Percentiles rank a stretch among this genome's conserved stretches.
Conservation (phyloP, 2,329 filamentous ascomycete species). For the Monilinia polystroma region DNA sequence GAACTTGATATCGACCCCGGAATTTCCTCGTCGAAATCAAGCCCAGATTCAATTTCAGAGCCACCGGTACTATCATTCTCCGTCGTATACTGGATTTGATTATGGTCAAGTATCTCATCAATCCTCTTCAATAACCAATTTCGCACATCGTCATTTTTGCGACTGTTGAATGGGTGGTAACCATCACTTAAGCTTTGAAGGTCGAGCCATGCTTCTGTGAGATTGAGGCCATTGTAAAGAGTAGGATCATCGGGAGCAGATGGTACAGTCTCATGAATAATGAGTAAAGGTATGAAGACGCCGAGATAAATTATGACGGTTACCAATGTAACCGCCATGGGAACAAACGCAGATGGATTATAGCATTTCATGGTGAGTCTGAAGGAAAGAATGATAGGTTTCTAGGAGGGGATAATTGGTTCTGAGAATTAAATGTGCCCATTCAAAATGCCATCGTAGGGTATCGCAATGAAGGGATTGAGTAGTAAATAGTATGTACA, state of each 20-base stretch:
- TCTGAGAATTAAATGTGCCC: background rate
- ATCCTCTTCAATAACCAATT: constrained; percentile 73
- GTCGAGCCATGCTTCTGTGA: constrained; percentile 85
- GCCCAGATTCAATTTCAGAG: background rate
- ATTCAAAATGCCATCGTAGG: constrained; percentile 16
- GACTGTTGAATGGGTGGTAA: constrained; percentile 89
- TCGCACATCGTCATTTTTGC: constrained; percentile 76
- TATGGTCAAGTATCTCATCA: constrained; percentile 64
- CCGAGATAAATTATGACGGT: constrained; percentile 74
- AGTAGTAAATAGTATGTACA: background rate
- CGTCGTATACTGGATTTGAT: constrained; percentile 50
- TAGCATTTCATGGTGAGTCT: constrained; percentile 34
- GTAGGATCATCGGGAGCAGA: constrained; percentile 55
- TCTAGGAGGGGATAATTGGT: background rate
- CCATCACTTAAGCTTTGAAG: constrained; percentile 70
- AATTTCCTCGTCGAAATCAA: background rate
- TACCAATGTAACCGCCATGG: constrained; percentile 78
- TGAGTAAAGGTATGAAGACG: constrained; percentile 68
- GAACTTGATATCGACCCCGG: constrained; percentile 1
- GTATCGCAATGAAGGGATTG: background rate
- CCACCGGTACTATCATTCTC: constrained; percentile 38
- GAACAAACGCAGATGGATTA: constrained; percentile 73
- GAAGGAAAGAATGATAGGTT: background rate
- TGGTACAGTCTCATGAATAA: constrained; percentile 75
- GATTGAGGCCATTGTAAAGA: constrained; percentile 65